Evolutionary conservation across 495 filamentous ascomycete species (phyloP).

Genomic region (Aspergillus leporis): DNA sequence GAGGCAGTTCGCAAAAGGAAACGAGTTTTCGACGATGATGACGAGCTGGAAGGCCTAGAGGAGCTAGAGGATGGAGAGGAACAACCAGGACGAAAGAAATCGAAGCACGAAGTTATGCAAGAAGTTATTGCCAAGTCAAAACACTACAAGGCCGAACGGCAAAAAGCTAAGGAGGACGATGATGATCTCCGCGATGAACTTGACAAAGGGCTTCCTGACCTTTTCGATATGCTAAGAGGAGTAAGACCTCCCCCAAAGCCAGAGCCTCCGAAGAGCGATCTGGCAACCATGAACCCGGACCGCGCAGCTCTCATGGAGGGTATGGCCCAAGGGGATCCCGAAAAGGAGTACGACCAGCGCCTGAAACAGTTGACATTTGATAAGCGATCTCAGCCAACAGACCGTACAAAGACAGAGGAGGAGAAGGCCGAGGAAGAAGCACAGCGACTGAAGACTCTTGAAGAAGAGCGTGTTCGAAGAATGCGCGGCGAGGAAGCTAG

Average conservation of each 20-base stretch:
- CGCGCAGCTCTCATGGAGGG: constrained; percentile 59
- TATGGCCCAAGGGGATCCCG: constrained; percentile 60
- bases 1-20: constrained; percentile 64
- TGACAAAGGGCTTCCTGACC: constrained; percentile 73
- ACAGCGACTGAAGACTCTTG: constrained; percentile 70
- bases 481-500: constrained; percentile 45
- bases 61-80: constrained; percentile 49
- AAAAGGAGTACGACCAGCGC: constrained; percentile 82
- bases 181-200: constrained; percentile 83
- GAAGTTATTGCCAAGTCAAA: constrained; percentile 98
- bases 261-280: constrained; percentile 42
- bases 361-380: constrained; percentile 81
- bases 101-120: constrained; percentile 92
- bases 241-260: constrained; percentile 43
- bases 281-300: constrained; percentile 59
- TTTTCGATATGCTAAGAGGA: constrained; percentile 69
- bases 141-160: constrained; percentile 87
- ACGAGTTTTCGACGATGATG: constrained; percentile 38
- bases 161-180: constrained; percentile 90
- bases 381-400: constrained; percentile 76
- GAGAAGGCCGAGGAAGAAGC: constrained; percentile 78
- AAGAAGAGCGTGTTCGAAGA: constrained; percentile 64
- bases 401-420: constrained; percentile 88
- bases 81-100: constrained; percentile 78
- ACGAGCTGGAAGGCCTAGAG: constrained; percentile 37